phyloP scores from a whole-genome alignment of 2,329 filamentous ascomycete genomes.

The Neonectria punicea region DNA sequence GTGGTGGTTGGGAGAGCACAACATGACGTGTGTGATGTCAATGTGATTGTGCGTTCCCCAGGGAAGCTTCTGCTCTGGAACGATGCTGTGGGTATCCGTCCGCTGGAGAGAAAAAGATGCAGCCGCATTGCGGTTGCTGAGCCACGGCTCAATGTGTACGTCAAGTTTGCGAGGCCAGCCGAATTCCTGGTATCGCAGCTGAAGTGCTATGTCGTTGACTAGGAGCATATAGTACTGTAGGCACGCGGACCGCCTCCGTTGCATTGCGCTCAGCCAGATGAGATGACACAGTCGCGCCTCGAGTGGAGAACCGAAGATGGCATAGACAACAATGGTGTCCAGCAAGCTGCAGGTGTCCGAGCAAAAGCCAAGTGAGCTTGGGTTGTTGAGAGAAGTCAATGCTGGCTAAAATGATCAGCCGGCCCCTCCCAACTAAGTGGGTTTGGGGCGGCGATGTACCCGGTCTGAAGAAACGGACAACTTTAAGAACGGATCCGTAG shows the following conservation, averaged over 20 bases:
- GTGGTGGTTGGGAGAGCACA: constrained; percentile 3
- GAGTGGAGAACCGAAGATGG: constrained; percentile 6
- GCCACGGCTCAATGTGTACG: neutral
- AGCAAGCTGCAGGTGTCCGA: constrained; percentile 13
- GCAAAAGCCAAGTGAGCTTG: constrained; percentile 16
- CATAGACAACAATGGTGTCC: constrained; percentile 2
- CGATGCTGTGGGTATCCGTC: constrained; percentile 14
- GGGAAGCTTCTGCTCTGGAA: constrained; percentile 10
- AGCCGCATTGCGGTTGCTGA: neutral
- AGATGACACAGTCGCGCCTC: constrained; percentile 17
- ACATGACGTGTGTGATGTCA: constrained; percentile 13
- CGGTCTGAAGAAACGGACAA: neutral
- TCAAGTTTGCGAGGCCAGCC: constrained; percentile 1
- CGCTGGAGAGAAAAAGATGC: constrained; percentile 7
- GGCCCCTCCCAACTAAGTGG: constrained; percentile 21
- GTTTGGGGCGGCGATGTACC: neutral
- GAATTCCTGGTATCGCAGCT: neutral
- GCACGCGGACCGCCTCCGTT: constrained; percentile 21
- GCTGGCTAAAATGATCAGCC: constrained; percentile 23
- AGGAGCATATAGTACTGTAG: neutral
- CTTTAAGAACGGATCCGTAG: constrained; percentile 13
- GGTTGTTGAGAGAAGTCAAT: constrained; percentile 11
- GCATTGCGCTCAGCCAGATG: constrained; percentile 18
- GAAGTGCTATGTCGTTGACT: neutral
- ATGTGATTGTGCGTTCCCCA: constrained; percentile 7